Percentiles rank a stretch among this genome's conserved stretches.
These are phyloP conservation scores for Fusarium sp. DNA, from an alignment of 2,329 filamentous ascomycete genomes.

Conservation along the genomic window DNA sequence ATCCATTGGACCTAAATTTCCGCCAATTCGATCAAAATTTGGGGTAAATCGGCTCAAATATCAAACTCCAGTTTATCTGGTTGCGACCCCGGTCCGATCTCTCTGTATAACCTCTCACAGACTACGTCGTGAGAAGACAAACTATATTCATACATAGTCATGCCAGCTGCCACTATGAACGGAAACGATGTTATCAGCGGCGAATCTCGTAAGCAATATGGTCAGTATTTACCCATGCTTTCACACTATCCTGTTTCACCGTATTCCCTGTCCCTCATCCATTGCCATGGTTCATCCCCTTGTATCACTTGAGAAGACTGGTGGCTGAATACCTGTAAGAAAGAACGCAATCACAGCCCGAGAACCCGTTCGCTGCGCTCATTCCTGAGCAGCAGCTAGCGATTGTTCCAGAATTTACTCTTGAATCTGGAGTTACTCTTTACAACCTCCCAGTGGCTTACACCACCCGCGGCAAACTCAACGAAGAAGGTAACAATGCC, in stretches of 20 bases:
- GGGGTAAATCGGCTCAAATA: constrained; percentile 17
- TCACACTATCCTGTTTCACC: not conserved
- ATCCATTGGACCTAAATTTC: constrained; percentile 31
- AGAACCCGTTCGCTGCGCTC: constrained; percentile 89
- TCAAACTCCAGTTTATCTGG: constrained; percentile 5
- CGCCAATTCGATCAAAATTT: constrained; percentile 10
- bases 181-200: constrained; percentile 36
- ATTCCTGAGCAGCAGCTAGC: constrained; percentile 91
- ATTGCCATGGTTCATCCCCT: not conserved
- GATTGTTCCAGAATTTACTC: constrained; percentile 86
- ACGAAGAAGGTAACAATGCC: constrained; percentile 69
- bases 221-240: constrained; percentile 44
- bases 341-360: constrained; percentile 76
- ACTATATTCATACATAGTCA: constrained; percentile 8
- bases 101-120: constrained; percentile 24
- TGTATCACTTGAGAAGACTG: constrained; percentile 49
- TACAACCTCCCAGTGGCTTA: constrained; percentile 79
- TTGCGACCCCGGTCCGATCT: constrained; percentile 26
- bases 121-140: constrained; percentile 5
- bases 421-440: constrained; percentile 90
- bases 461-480: constrained; percentile 71
- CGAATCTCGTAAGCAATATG: constrained; percentile 42
- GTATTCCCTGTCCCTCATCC: not conserved
- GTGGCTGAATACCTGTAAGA: constrained; percentile 74
- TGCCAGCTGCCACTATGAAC: constrained; percentile 41